Evolutionary conservation across 2,329 filamentous ascomycete species (phyloP).

Genomic region (Claviceps sp.): DNA sequence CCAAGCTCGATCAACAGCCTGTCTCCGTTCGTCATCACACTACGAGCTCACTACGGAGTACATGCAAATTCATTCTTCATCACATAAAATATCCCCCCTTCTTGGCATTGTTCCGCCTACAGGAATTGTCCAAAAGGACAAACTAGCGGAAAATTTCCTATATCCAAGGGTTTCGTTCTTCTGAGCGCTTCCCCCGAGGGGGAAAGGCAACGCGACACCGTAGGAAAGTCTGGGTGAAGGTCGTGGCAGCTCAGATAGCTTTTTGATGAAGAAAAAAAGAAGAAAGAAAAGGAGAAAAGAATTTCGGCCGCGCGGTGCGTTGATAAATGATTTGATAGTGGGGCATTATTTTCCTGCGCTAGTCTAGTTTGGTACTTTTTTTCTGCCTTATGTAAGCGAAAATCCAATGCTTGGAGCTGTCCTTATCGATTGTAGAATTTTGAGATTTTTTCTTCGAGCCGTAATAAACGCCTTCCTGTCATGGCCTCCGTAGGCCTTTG

Average conservation of each 20-base stretch:
- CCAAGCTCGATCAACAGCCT: too few relatives aligned
- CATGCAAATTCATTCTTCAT: neutral
- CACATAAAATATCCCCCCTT: slow-evolving; percentile 37
- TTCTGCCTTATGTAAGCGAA: neutral
- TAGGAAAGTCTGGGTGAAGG: slow-evolving; percentile 40
- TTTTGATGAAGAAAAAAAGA: slow-evolving; percentile 45
- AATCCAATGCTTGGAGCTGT: neutral
- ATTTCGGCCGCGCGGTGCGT: slow-evolving; percentile 12
- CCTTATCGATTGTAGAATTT: neutral
- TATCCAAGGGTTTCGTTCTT: slow-evolving; percentile 46
- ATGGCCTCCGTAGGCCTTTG: slow-evolving; percentile 31
- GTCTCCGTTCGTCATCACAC: neutral
- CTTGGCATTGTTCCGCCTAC: slow-evolving; percentile 45
- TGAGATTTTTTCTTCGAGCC: neutral
- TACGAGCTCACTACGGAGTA: neutral
- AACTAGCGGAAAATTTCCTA: slow-evolving; percentile 46
- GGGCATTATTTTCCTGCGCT: slow-evolving; percentile 7
- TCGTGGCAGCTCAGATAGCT: slow-evolving; percentile 51
- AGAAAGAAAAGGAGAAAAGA: slow-evolving; percentile 23
- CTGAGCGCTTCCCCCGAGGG: slow-evolving; percentile 36
- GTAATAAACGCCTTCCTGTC: neutral
- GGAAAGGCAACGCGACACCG: slow-evolving; percentile 51
- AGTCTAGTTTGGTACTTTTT: slow-evolving; percentile 6
- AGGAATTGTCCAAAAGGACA: slow-evolving; percentile 17
- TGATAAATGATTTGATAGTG: slow-evolving; percentile 13